Conservation (phyloP, 1,284 basidiomycete genomes). For the Trichosporon inkin region DNA sequence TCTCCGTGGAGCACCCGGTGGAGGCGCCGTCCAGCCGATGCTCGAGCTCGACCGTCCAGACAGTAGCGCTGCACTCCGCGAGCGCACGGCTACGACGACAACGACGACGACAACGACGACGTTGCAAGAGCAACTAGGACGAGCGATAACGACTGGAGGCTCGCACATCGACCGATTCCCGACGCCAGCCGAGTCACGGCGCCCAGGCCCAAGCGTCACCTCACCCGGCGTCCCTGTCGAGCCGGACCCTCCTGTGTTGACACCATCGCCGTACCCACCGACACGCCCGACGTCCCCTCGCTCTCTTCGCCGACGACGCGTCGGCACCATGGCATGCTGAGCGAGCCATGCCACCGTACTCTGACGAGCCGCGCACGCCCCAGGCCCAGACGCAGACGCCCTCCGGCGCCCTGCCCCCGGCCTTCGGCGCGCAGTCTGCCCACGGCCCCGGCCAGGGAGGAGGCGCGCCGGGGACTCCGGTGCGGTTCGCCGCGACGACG, state of each 20-base stretch:
- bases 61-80: neutral
- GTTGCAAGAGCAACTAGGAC: too few relatives aligned
- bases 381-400: neutral
- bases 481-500: slow-evolving; percentile 35
- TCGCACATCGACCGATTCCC: too few relatives aligned
- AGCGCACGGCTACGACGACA: too few relatives aligned
- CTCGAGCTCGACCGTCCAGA: neutral
- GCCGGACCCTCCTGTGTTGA: too few relatives aligned
- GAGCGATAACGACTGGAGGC: too few relatives aligned
- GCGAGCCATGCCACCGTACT: neutral
- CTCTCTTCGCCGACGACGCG: neutral
- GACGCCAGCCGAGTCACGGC: too few relatives aligned
- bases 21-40: neutral
- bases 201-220: too few relatives aligned
- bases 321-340: slow-evolving; percentile 5
- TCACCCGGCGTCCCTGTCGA: too few relatives aligned
- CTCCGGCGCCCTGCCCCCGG: neutral
- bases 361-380: slow-evolving; percentile 7
- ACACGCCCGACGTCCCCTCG: neutral
- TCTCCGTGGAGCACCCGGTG: slow-evolving; percentile 3
- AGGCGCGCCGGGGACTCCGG: neutral
- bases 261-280: neutral
- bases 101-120: too few relatives aligned
- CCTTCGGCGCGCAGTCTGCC: slow-evolving; percentile 1
- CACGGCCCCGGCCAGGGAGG: neutral